phyloP scores from a whole-genome alignment of 2,329 filamentous ascomycete species.

The Aspergillus sp. region DNA sequence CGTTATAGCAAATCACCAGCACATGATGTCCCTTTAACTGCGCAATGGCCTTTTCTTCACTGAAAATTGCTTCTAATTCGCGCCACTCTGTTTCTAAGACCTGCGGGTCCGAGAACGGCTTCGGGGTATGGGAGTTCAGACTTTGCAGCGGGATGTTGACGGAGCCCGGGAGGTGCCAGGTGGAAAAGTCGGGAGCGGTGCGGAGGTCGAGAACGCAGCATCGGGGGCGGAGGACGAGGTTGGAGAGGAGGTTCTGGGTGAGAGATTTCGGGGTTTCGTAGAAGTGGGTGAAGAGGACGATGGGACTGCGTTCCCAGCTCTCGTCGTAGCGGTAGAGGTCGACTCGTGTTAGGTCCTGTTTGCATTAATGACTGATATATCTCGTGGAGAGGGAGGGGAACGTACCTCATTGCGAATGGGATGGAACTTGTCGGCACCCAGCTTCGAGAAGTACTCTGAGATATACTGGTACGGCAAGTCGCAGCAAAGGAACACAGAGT shows the following conservation, averaged over 20 bases:
- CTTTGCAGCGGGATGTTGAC: constrained; percentile 40
- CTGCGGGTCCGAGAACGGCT: constrained; percentile 43
- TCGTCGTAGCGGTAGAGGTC: constrained; percentile 52
- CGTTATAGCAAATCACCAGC: constrained; percentile 49
- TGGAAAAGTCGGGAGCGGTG: constrained; percentile 35
- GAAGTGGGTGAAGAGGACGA: constrained; percentile 35
- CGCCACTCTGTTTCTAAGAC: constrained; percentile 44
- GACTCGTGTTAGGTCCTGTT: constrained; percentile 42
- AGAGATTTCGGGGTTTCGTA: constrained; percentile 19
- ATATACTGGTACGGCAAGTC: constrained; percentile 60
- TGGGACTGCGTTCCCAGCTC: constrained; percentile 45
- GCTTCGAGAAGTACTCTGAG: constrained; percentile 53
- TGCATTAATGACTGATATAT: no score
- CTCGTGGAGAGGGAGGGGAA: constrained; percentile 1
- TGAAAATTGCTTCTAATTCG: constrained; percentile 42
- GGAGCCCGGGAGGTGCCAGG: constrained; percentile 40
- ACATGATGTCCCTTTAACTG: constrained; percentile 29
- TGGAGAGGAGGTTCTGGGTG: constrained; percentile 14
- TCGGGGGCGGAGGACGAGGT: constrained; percentile 20
- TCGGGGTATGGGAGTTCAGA: constrained; percentile 26
- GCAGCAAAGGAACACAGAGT: constrained; percentile 56
- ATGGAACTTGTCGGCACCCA: constrained; percentile 45
- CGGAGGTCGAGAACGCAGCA: constrained; percentile 42
- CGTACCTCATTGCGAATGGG: constrained; percentile 42
- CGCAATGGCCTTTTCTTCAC: constrained; percentile 11